A percentile compares a stretch with the other conserved stretches of the same genome.
Conservation (phyloP, 2,329 filamentous ascomycete species). For the Hymenoscyphus scutula region DNA sequence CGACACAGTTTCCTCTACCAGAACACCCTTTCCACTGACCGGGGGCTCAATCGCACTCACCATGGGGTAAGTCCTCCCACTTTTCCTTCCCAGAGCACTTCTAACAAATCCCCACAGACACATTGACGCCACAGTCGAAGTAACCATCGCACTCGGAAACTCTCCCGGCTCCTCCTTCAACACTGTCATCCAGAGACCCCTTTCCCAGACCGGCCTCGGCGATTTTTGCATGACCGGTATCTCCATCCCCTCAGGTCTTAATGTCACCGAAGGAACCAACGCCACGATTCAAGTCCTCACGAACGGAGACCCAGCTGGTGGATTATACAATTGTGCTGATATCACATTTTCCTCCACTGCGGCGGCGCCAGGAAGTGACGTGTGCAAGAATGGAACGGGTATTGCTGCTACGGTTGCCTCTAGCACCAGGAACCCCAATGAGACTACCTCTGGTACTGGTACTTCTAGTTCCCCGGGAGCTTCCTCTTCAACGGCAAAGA, state of each 20-base stretch:
- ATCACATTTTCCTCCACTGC: constrained; percentile 61
- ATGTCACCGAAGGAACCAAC: constrained; percentile 56
- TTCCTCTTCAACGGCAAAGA: not conserved
- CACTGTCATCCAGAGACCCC: constrained; percentile 26
- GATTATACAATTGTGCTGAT: constrained; percentile 76
- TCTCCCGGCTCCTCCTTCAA: constrained; percentile 28
- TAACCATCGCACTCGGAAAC: constrained; percentile 29
- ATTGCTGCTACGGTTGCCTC: constrained; percentile 43
- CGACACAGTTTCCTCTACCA: constrained; percentile 41
- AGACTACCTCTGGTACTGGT: constrained; percentile 7
- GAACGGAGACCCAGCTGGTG: constrained; percentile 55
- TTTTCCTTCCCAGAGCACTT: not conserved
- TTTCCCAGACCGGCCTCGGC: constrained; percentile 41
- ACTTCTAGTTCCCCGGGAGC: constrained; percentile 9
- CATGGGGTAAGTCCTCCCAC: constrained; percentile 37
- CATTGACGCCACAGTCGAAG: constrained; percentile 33
- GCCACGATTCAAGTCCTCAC: constrained; percentile 71
- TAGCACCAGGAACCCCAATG: constrained; percentile 17
- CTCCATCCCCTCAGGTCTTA: constrained; percentile 47
- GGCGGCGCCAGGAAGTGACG: constrained; percentile 42
- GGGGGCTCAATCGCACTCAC: constrained; percentile 51
- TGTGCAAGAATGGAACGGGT: constrained; percentile 57
- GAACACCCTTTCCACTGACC: constrained; percentile 48
- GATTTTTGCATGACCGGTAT: constrained; percentile 65
- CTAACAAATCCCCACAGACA: constrained; percentile 37